Evolutionary conservation across 2,329 filamentous ascomycete species (phyloP).

Genomic region (Aspergillaceae sp.): DNA sequence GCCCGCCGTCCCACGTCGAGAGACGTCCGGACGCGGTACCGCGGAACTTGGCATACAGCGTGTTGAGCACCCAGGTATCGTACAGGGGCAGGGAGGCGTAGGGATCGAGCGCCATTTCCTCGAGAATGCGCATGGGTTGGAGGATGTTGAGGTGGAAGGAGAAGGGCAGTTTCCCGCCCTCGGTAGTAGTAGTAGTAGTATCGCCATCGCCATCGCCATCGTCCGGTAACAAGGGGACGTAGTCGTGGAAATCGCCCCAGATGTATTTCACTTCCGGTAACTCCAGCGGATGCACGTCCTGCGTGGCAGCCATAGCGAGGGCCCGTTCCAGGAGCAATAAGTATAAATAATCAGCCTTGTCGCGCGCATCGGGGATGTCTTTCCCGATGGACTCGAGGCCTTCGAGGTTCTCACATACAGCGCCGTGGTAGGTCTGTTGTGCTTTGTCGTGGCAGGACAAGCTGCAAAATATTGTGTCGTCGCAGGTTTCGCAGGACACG

Average conservation of each 20-base stretch:
- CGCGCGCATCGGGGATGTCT: slow-evolving; percentile 49
- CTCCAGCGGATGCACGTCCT: slow-evolving; percentile 50
- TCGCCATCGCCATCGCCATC: too few relatives aligned
- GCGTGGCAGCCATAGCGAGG: slow-evolving; percentile 54
- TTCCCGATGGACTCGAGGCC: slow-evolving; percentile 50
- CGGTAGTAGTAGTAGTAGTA: slow-evolving; percentile 4
- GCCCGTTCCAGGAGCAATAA: slow-evolving; percentile 51
- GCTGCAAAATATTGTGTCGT: slow-evolving; percentile 54
- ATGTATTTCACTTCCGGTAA: slow-evolving; percentile 55
- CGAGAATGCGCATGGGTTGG: slow-evolving; percentile 52
- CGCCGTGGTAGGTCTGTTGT: slow-evolving; percentile 48
- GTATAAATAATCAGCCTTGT: slow-evolving; percentile 52
- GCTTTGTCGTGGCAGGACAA: slow-evolving; percentile 49
- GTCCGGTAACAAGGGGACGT: slow-evolving; percentile 9
- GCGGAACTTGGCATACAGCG: slow-evolving; percentile 83
- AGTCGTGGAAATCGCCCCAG: slow-evolving; percentile 54
- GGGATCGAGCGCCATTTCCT: slow-evolving; percentile 55
- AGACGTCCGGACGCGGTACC: slow-evolving; percentile 84
- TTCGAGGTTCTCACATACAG: slow-evolving; percentile 46
- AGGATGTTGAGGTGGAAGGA: slow-evolving; percentile 53
- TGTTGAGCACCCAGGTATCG: slow-evolving; percentile 65
- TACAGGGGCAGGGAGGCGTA: slow-evolving; percentile 39
- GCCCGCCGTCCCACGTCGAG: slow-evolving; percentile 65
- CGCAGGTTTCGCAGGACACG: slow-evolving; percentile 47
- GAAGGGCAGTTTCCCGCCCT: slow-evolving; percentile 47